Evolutionary conservation across 2,329 filamentous ascomycete species (phyloP).

Genomic region (Colletotrichum coccodes): DNA sequence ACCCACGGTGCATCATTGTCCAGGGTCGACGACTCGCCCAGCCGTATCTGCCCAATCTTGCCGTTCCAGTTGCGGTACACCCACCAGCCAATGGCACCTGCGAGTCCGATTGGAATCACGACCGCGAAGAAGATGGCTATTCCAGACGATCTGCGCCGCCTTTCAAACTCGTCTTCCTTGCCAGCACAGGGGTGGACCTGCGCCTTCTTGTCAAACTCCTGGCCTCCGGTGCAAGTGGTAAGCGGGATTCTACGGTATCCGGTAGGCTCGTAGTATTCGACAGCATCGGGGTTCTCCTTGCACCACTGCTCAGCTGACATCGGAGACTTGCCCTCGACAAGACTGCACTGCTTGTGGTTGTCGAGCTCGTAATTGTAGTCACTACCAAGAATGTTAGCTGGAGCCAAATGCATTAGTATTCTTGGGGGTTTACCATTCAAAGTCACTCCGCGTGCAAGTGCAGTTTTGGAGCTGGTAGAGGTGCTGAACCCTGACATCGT

Average conservation of each 20-base stretch:
- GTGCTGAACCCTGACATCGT: constrained; percentile 76
- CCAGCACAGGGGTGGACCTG: constrained; percentile 75
- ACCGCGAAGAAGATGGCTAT: constrained; percentile 88
- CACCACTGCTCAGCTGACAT: constrained; percentile 62
- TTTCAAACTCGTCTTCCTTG: constrained; percentile 84
- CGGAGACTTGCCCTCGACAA: constrained; percentile 79
- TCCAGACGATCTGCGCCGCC: constrained; percentile 75
- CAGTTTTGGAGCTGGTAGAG: constrained; percentile 83
- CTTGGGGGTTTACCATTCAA: constrained; percentile 79
- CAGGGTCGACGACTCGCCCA: constrained; percentile 75
- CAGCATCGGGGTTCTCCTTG: constrained; percentile 70
- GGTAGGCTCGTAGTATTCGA: constrained; percentile 85
- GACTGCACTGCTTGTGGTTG: constrained; percentile 78
- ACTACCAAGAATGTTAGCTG: constrained; percentile 56
- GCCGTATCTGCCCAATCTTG: constrained; percentile 91
- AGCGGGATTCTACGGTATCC: constrained; percentile 92
- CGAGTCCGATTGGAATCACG: constrained; percentile 76
- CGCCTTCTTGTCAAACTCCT: constrained; percentile 76
- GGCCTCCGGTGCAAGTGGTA: constrained; percentile 84
- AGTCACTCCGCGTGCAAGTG: constrained; percentile 85
- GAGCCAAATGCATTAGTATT: neutral
- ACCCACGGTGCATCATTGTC: constrained; percentile 82
- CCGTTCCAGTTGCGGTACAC: constrained; percentile 86
- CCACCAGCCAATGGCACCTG: constrained; percentile 82
- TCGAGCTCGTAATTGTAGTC: constrained; percentile 94